Conservation (phyloP, 2,329 filamentous ascomycete species). For the Xylariaceae sp. region DNA sequence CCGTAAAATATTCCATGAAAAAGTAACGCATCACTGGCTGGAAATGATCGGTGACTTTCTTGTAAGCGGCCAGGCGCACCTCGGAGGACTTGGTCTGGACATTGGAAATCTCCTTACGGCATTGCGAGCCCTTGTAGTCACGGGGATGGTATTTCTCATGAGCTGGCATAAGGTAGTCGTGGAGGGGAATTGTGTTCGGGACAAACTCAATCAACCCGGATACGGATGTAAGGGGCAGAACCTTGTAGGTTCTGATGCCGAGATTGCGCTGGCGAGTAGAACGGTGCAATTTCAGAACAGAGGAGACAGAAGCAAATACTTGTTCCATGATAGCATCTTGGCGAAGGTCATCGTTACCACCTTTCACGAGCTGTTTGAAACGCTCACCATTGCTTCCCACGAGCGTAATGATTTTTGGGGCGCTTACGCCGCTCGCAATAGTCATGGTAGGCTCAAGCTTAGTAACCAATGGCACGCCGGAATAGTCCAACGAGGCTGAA, state of each 20-base stretch:
- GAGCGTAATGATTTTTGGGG: slow-evolving; percentile 87
- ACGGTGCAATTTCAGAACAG: slow-evolving; percentile 79
- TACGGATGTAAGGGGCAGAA: slow-evolving; percentile 77
- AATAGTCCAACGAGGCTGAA: slow-evolving; percentile 69
- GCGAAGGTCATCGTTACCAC: slow-evolving; percentile 89
- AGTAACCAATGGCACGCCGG: slow-evolving; percentile 65
- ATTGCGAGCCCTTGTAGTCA: slow-evolving; percentile 71
- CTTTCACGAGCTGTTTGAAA: slow-evolving; percentile 92
- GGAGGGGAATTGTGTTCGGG: slow-evolving; percentile 83
- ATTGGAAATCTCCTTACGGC: slow-evolving; percentile 72
- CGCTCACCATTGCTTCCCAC: slow-evolving; percentile 70
- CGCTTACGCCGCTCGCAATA: slow-evolving; percentile 85
- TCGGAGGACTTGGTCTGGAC: slow-evolving; percentile 68
- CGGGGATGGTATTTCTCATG: slow-evolving; percentile 82
- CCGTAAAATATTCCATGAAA: slow-evolving; percentile 89
- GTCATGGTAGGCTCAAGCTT: slow-evolving; percentile 71
- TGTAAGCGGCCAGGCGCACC: slow-evolving; percentile 68
- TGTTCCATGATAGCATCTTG: slow-evolving; percentile 99
- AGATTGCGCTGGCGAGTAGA: slow-evolving; percentile 83
- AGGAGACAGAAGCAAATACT: slow-evolving; percentile 93
- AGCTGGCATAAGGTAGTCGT: slow-evolving; percentile 87
- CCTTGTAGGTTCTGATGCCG: slow-evolving; percentile 94
- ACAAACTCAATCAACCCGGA: slow-evolving; percentile 98
- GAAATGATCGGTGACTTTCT: slow-evolving; percentile 74
- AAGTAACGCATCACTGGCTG: slow-evolving; percentile 95